Conservation (phyloP, 2,329 filamentous ascomycete species). For the Amauroascus niger region DNA sequence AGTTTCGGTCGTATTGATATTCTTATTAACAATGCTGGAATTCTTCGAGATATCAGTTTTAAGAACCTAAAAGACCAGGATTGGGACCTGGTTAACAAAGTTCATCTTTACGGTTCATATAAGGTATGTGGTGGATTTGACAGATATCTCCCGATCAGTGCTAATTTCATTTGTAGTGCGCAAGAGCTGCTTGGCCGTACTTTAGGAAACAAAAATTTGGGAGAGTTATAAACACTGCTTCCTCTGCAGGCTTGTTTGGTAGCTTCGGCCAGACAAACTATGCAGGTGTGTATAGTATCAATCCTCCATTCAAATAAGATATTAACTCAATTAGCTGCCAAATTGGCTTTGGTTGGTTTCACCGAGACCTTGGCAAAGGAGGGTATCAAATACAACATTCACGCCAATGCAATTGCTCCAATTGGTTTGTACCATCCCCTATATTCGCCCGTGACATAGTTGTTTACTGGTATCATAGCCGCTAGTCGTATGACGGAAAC, state of each 20-base stretch:
- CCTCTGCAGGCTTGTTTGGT: slow-evolving; percentile 90
- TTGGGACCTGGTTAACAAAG: slow-evolving; percentile 89
- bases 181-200: slow-evolving; percentile 88
- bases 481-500: slow-evolving; percentile 94
- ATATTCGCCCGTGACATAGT: neutral
- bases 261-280: slow-evolving; percentile 96
- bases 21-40: slow-evolving; percentile 96
- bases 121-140: slow-evolving; percentile 44
- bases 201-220: slow-evolving; percentile 99
- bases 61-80: slow-evolving; percentile 97
- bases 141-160: no score
- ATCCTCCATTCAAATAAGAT: slow-evolving; percentile 1
- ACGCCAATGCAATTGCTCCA: slow-evolving; percentile 88
- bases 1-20: slow-evolving; percentile 66
- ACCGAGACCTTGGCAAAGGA: slow-evolving; percentile 97
- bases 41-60: slow-evolving; percentile 89
- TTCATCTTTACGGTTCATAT: slow-evolving; percentile 88
- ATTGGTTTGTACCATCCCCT: slow-evolving; percentile 42
- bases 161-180: slow-evolving; percentile 45
- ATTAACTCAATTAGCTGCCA: slow-evolving; percentile 56
- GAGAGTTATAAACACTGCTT: slow-evolving; percentile 90
- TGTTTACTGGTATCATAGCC: slow-evolving; percentile 41
- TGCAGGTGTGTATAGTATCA: slow-evolving; percentile 47
- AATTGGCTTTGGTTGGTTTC: slow-evolving; percentile 90
- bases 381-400: slow-evolving; percentile 94